Percentiles rank a stretch among this genome's conserved stretches.
These are phyloP conservation scores for Cadophora luteo-olivacea DNA, from an alignment of 2,329 filamentous ascomycete genomes.

Conservation along the genomic window DNA sequence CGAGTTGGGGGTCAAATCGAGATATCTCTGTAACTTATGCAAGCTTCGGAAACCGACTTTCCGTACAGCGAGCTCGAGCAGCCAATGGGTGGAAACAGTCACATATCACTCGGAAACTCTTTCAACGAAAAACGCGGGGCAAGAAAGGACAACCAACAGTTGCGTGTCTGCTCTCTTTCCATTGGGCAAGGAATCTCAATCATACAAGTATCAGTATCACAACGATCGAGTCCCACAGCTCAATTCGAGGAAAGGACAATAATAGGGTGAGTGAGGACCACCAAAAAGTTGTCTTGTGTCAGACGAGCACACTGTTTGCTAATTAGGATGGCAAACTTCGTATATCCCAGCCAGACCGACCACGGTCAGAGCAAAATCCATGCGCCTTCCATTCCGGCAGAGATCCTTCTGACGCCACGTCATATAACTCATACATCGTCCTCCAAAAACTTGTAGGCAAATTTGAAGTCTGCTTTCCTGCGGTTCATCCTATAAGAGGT, in stretches of 20 bases:
- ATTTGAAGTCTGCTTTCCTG: constrained; percentile 96
- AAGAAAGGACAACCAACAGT: background rate
- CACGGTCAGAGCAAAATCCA: constrained; percentile 62
- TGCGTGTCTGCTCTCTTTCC: constrained; percentile 15
- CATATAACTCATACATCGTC: constrained; percentile 74
- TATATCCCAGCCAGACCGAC: constrained; percentile 54
- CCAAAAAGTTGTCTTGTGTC: constrained; percentile 28
- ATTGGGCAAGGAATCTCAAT: constrained; percentile 6
- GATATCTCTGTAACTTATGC: background rate
- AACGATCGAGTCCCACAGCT: background rate
- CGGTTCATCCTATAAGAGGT: constrained; percentile 87
- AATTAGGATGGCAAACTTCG: constrained; percentile 39
- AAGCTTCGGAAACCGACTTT: background rate
- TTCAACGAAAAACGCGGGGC: background rate
- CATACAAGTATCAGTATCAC: constrained; percentile 16
- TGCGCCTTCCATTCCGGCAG: constrained; percentile 73
- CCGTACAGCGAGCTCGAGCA: background rate
- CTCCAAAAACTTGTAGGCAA: constrained; percentile 96
- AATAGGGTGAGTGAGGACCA: constrained; percentile 14
- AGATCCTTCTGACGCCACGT: constrained; percentile 72
- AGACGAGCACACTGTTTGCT: constrained; percentile 41
- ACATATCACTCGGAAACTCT: constrained; percentile 8
- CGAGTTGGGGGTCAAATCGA: background rate
- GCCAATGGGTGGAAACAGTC: background rate
- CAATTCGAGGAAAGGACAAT: constrained; percentile 9